A percentile compares a stretch with the other conserved stretches of the same genome.
Evolutionary conservation across 2,329 filamentous ascomycete species (phyloP).

Genomic region (Fusarium fujikuroi): DNA sequence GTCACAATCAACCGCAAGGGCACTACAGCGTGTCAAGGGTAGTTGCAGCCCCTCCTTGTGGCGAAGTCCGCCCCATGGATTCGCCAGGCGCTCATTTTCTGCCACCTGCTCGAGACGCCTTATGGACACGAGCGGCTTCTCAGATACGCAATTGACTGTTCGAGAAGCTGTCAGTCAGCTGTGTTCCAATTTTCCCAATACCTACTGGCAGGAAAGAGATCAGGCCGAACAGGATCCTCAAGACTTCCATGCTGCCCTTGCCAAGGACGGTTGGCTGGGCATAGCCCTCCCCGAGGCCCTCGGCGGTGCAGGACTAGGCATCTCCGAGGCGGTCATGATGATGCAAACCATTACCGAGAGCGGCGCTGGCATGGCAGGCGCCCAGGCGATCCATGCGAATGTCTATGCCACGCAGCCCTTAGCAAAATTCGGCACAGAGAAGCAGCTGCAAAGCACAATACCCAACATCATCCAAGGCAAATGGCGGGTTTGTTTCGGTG

Average conservation of each 20-base stretch:
- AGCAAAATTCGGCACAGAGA: constrained; percentile 74
- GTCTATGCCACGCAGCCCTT: constrained; percentile 82
- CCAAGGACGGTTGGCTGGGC: constrained; percentile 82
- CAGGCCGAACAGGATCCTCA: constrained; percentile 75
- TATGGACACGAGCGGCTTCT: constrained; percentile 80
- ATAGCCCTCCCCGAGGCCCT: constrained; percentile 81
- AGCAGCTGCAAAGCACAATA: constrained; percentile 72
- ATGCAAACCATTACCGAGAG: constrained; percentile 83
- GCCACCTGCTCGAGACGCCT: constrained; percentile 53
- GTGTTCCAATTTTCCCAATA: constrained; percentile 77
- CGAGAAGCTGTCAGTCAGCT: constrained; percentile 75
- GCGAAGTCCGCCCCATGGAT: background rate
- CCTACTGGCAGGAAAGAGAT: constrained; percentile 82
- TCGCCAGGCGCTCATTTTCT: constrained; percentile 48
- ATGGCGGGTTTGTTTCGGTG: constrained; percentile 81
- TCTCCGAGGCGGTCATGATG: constrained; percentile 88
- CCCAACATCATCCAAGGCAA: constrained; percentile 77
- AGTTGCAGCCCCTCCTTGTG: background rate
- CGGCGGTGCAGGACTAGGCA: constrained; percentile 80
- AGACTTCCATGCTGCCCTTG: constrained; percentile 79
- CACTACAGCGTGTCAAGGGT: background rate
- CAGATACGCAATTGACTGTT: constrained; percentile 76
- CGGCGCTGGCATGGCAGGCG: constrained; percentile 81
- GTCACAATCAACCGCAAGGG: background rate
- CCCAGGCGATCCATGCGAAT: constrained; percentile 71